A percentile compares a stretch with the other conserved stretches of the same genome.
These are phyloP conservation scores for Akanthomyces dipterigenus DNA, from an alignment of 2,329 filamentous ascomycete genomes.

Conservation along the genomic window DNA sequence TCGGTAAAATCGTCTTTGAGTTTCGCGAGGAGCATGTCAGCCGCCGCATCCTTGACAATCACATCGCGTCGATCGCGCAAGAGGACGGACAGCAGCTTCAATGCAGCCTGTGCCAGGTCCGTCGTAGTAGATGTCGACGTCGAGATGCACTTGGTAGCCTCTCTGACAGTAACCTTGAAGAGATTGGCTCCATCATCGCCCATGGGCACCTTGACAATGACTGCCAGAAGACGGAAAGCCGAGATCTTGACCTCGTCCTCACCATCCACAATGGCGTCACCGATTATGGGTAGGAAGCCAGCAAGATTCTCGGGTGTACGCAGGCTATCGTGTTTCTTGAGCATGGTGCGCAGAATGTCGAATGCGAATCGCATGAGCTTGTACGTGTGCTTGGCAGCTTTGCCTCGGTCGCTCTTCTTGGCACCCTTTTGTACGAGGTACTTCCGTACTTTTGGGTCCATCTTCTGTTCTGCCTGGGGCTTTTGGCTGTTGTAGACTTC, in stretches of 20 bases:
- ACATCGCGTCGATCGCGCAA: conserved; percentile 74
- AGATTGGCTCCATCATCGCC: conserved; percentile 59
- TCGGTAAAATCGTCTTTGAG: conserved; percentile 87
- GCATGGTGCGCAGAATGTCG: conserved; percentile 76
- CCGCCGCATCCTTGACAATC: conserved; percentile 68
- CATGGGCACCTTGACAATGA: conserved; percentile 79
- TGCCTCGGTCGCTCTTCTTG: conserved; percentile 65
- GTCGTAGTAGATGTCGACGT: conserved; percentile 70
- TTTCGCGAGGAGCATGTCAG: conserved; percentile 76
- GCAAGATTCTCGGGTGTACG: conserved; percentile 72
- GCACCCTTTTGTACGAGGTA: conserved; percentile 77
- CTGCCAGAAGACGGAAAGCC: conserved; percentile 75
- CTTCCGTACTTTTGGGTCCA: conserved; percentile 57
- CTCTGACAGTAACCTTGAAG: conserved; percentile 72
- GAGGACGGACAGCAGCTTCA: conserved; percentile 82
- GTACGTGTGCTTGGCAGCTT: conserved; percentile 72
- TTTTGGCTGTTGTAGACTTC: conserved; percentile 67
- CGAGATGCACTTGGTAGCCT: conserved; percentile 76
- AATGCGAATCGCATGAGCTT: conserved; percentile 85
- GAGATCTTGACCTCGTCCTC: conserved; percentile 93
- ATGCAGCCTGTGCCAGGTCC: conserved; percentile 76
- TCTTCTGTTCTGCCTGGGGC: conserved; percentile 42
- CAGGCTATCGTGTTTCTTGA: conserved; percentile 78
- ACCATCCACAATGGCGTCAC: conserved; percentile 74
- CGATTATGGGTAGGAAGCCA: conserved; percentile 83